A percentile compares a stretch with the other conserved stretches of the same genome.
phyloP scores from a whole-genome alignment of 2,329 filamentous ascomycete genomes.

The Pseudocercospora musae region DNA sequence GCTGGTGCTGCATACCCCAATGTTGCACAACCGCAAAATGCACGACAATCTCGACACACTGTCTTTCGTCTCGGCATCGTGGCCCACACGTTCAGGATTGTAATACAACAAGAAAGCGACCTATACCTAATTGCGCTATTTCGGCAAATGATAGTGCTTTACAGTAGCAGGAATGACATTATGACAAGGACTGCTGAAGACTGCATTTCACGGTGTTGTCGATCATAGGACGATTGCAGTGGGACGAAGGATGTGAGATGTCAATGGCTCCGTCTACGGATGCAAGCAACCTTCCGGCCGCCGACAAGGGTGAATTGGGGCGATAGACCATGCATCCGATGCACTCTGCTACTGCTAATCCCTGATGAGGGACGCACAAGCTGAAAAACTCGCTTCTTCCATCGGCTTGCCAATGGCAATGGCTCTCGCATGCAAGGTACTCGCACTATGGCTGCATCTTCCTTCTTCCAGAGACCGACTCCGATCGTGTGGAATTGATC shows the following conservation, averaged over 20 bases:
- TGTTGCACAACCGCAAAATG: not conserved
- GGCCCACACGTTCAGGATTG: not conserved
- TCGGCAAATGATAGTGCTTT: not conserved
- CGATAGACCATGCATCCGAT: not conserved
- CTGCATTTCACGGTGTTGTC: not conserved
- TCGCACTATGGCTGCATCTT: too few species aligned
- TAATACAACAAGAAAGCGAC: not conserved
- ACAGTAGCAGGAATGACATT: too few species aligned
- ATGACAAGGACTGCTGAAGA: not conserved
- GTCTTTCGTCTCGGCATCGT: not conserved
- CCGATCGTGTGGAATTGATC: not conserved
- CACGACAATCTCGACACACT: conserved; percentile 1
- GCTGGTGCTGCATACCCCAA: not conserved
- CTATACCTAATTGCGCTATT: not conserved
- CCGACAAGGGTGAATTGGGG: not conserved
- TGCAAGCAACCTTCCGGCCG: not conserved
- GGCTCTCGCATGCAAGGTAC: not conserved
- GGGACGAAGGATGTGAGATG: not conserved
- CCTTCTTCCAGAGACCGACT: too few species aligned
- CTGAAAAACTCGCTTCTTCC: too few species aligned
- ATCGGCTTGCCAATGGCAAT: too few species aligned
- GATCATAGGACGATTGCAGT: not conserved
- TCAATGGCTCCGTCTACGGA: not conserved
- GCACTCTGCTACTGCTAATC: not conserved
- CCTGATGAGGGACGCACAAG: not conserved